Evolutionary conservation across 306 rosid genomes (phyloP).

Genomic region (Dryas alaskensis): DNA sequence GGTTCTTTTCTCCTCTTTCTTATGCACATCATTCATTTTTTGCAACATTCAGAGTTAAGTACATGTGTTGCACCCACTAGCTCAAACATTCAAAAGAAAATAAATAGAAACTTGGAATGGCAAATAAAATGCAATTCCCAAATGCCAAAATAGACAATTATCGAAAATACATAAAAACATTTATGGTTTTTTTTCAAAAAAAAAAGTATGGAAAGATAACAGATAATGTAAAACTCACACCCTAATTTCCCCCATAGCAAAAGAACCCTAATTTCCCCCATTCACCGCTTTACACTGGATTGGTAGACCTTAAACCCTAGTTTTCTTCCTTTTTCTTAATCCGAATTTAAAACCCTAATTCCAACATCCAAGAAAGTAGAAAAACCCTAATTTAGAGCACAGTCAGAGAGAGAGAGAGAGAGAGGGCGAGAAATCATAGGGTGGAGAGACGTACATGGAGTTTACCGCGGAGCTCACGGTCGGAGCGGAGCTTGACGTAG

Average conservation of each 20-base stretch:
- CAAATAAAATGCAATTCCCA: not conserved
- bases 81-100: not conserved
- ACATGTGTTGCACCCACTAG: not conserved
- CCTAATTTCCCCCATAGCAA: too few species aligned
- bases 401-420: not conserved
- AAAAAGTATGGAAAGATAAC: too few species aligned
- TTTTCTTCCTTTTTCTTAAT: not conserved
- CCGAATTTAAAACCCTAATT: not conserved
- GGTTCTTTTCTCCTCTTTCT: not conserved
- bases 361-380: not conserved
- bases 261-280: too few species aligned
- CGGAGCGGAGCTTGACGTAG: slow-evolving; percentile 96
- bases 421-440: not conserved
- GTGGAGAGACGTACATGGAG: slow-evolving; percentile 59
- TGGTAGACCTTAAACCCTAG: too few species aligned
- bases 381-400: slow-evolving; percentile 4
- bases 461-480: slow-evolving; percentile 96
- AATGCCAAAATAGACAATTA: not conserved
- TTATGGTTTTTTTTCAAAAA: not conserved
- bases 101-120: not conserved
- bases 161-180: not conserved
- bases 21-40: not conserved
- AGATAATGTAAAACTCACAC: too few species aligned
- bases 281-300: too few species aligned
- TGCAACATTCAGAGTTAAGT: not conserved